Base-by-base conservation (phyloP, 2,329 filamentous ascomycete species). In the Monosporascus sp. region DNA sequence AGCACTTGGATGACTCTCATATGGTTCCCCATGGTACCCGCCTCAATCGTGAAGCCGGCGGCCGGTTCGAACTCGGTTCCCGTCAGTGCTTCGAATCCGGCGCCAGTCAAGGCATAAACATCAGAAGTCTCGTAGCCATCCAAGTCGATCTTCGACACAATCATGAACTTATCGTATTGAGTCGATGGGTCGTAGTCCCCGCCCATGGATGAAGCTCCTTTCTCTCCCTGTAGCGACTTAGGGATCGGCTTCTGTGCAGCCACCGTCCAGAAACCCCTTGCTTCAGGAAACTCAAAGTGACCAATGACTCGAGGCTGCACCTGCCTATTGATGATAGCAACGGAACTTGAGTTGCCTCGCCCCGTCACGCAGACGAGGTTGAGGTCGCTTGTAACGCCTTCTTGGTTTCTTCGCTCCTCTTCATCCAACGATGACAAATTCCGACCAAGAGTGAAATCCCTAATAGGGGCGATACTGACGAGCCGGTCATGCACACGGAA, bases 31-130 rank as follows among this genome's bases (percentile, higher is more conserved):
- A 99, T 83, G 0, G 87, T 88, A 17, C 89, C 90, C 18, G 94
- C 88, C 61, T 95, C 88, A 47, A 97, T 79, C 0, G 94, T 97
- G 35, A 87, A 83, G 26, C 92, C 94, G 57, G 92, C 90, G 46
- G 90, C 89, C 4, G 88, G 85, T 57, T 99, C 95, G 66, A 97
- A 97, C 64, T 99, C 94, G 0, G 91, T 91, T 40, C 87, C 90
- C 37, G 84, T 83, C 7, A 93, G 78, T 40, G 88, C 84, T 66
- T 91, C 86, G 54, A 95, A 85, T 3, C 85, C 85, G 31, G 85
- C 84, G 1, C 81, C 83, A n/a, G 86, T 88, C 40, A 93, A 76
- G 41, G 83, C 80, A 63, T 92, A 92, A 2, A 95, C 86, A 52
- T 89, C 85, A 1, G 90, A 93, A 44, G 84, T 86, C 69, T 93